Conservation (phyloP, 768 basidiomycete species). For the Termitomyces sp. region DNA sequence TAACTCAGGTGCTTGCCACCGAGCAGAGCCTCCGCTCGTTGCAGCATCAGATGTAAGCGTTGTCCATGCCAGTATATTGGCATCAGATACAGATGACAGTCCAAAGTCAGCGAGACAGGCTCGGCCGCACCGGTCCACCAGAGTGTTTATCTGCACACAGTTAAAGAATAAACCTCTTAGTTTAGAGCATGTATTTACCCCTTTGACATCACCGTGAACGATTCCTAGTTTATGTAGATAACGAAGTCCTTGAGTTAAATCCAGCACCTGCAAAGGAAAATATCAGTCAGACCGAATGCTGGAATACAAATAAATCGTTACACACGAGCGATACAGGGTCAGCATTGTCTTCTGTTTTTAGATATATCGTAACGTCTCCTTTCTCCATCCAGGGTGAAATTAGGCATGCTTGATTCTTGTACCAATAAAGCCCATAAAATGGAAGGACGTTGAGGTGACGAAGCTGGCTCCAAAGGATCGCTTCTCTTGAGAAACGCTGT, state of each 20-base stretch:
- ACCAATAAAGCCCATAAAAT: not conserved
- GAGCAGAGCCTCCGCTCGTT: constrained; percentile 12
- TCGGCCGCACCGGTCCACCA: constrained; percentile 14
- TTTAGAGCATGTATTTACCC: not conserved
- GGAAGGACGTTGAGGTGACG: not conserved
- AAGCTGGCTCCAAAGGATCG: not conserved
- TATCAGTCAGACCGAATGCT: not conserved
- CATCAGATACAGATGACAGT: constrained; percentile 16
- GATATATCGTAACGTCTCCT: not conserved
- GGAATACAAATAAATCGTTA: not conserved
- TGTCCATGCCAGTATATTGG: constrained; percentile 8
- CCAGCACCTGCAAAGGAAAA: not conserved
- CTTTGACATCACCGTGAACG: not conserved
- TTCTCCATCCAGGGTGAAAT: constrained; percentile 2
- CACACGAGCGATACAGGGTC: not conserved
- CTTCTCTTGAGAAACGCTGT: not conserved
- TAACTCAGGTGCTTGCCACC: constrained; percentile 24
- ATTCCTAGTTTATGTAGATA: not conserved
- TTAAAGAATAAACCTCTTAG: not conserved
- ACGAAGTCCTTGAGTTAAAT: not conserved
- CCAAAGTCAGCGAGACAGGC: constrained; percentile 25
- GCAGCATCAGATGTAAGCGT: constrained; percentile 5
- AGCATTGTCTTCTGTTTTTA: not conserved
- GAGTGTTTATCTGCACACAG: constrained; percentile 17
- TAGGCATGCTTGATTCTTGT: not conserved